Evolutionary conservation across 192 early-diverging fungal species (phyloP).

Genomic region (Coemansia aciculifera): DNA sequence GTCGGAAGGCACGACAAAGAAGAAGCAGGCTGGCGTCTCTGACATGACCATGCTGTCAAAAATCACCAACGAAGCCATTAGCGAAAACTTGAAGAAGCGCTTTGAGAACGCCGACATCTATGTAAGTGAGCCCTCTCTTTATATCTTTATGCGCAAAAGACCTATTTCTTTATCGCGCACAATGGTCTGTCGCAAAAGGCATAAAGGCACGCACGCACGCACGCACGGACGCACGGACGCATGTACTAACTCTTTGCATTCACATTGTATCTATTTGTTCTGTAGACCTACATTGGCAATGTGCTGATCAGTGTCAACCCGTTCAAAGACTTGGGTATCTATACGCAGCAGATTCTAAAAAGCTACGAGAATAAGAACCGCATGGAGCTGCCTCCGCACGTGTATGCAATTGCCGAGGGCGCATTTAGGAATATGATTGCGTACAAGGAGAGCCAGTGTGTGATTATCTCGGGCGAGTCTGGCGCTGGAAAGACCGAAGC

Average conservation of each 20-base stretch:
- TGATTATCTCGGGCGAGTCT: slow-evolving; percentile 96
- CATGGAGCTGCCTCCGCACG: slow-evolving; percentile 92
- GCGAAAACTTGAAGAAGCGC: slow-evolving; percentile 89
- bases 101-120: slow-evolving; percentile 87
- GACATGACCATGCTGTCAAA: slow-evolving; percentile 94
- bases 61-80: slow-evolving; percentile 93
- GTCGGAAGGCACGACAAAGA: slow-evolving; percentile 68
- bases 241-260: background rate
- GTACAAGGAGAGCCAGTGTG: slow-evolving; percentile 99
- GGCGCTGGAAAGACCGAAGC: slow-evolving; percentile 94
- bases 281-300: slow-evolving; percentile 89
- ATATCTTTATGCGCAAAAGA: slow-evolving; percentile 1
- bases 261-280: background rate
- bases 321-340: slow-evolving; percentile 93
- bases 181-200: background rate
- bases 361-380: slow-evolving; percentile 85
- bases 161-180: background rate
- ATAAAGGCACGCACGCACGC: slow-evolving; percentile 49
- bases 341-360: slow-evolving; percentile 85
- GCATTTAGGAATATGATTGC: slow-evolving; percentile 91
- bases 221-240: too few species aligned
- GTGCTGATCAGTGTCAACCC: slow-evolving; percentile 91
- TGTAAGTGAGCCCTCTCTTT: slow-evolving; percentile 58
- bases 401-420: slow-evolving; percentile 94
- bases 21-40: slow-evolving; percentile 77